Evolutionary conservation across 2,329 filamentous ascomycete species (phyloP), one percentile per base, ranked within the genome.

Genomic region (Botryotinia narcissicola): DNA sequence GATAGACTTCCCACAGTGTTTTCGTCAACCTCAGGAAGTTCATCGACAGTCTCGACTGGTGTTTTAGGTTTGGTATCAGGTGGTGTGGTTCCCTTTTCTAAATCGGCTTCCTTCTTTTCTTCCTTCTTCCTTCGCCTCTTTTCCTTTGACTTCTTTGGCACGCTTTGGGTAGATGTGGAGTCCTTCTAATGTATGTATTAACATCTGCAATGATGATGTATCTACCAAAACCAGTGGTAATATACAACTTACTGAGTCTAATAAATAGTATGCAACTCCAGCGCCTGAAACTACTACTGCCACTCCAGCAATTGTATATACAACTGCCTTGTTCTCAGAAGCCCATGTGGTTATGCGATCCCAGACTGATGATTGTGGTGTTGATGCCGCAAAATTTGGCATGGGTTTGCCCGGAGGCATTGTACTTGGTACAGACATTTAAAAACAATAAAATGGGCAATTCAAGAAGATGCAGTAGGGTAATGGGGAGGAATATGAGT

Each of bases 261-360:
- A 92, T 78, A 97, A 86, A 83, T 98, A 98, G 86, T 98, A 99
- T 81, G 97, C 92, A 61, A 93, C 93, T 78, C 96, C 95, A 48
- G 95, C 95, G 75, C 93, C 93, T 22, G 94, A 96, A 73, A 97
- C 93, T 61, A 98, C 94, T 66, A 97, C 89, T 71, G 95, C 95
- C 74, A 97, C 93, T 80, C 96, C 96, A 73, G 95, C 96, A 84
- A 98, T 93, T 78, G 96, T 98, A 84, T 98, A 99, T 76, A 97
- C 95, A 72, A 95, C 88, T 66, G 93, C 92, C 86, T 98, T 98
- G 85, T 99, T 95, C 82, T 98, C 95, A 3, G 94, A 93, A 22
- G 93, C 94, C 95, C 96, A 99, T 81, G 87, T 91, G 77, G 94
- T 92, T 84, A 98, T 86, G 80, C 95, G 92, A 83, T 97, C 93